Evolutionary conservation across 345 rosid species (phyloP).

Genomic region (Rhodamnia argentea): DNA sequence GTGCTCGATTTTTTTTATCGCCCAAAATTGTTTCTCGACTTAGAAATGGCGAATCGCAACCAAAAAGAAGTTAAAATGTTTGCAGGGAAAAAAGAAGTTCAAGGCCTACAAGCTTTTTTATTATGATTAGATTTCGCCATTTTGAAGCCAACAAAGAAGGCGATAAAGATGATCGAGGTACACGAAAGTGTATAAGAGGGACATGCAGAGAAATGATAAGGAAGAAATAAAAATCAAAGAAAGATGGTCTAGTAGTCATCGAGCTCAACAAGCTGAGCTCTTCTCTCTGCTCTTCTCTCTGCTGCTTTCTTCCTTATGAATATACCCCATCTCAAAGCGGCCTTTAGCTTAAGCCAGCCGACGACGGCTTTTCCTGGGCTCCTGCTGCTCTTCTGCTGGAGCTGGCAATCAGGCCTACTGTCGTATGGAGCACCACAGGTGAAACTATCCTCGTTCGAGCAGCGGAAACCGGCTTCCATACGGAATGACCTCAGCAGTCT

Average conservation of each 20-base stretch:
- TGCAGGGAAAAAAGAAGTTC: neutral
- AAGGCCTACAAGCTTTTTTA: neutral
- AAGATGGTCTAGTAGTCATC: slow-evolving; percentile 8
- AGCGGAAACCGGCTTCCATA: slow-evolving; percentile 7
- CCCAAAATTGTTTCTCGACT: neutral
- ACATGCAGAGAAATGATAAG: neutral
- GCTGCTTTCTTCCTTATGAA: slow-evolving; percentile 92
- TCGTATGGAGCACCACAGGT: slow-evolving; percentile 41
- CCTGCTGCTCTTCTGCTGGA: slow-evolving; percentile 16
- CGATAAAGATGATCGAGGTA: neutral
- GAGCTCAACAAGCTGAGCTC: slow-evolving; percentile 79
- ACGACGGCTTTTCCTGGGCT: slow-evolving; percentile 89
- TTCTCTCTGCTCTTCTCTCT: slow-evolving; percentile 78
- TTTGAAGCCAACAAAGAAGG: neutral
- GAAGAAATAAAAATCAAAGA: neutral
- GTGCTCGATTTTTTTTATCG: neutral
- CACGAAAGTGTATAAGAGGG: neutral
- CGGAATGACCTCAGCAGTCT: slow-evolving; percentile 51
- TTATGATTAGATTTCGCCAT: neutral
- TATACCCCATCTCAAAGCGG: slow-evolving; percentile 81
- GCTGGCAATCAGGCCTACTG: slow-evolving; percentile 20
- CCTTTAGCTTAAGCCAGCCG: slow-evolving; percentile 53
- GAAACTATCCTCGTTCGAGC: slow-evolving; percentile 43
- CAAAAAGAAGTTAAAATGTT: neutral
- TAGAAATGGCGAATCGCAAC: neutral